Conservation (phyloP, 495 filamentous ascomycete genomes). For the Xylaria grammica region DNA sequence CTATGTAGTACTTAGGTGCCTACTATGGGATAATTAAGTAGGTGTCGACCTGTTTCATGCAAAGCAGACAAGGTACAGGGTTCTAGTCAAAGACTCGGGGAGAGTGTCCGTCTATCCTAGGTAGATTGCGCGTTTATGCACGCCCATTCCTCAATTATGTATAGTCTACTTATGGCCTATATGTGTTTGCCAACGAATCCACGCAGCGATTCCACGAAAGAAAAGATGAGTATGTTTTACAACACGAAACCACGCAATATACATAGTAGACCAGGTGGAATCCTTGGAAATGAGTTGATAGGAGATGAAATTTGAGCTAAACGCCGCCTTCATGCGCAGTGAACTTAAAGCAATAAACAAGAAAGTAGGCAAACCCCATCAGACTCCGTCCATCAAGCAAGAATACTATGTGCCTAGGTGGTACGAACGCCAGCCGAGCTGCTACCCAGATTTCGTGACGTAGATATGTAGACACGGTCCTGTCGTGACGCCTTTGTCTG, state of each 20-base stretch:
- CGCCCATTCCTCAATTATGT: not conserved
- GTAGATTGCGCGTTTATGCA: slow-evolving; percentile 13
- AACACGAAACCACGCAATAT: not conserved
- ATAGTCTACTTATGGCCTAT: not conserved
- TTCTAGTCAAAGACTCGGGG: no score
- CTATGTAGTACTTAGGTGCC: no score
- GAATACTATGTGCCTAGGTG: slow-evolving; percentile 8
- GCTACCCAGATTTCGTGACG: not conserved
- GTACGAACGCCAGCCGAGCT: slow-evolving; percentile 8
- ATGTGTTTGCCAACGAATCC: not conserved
- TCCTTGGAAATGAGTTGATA: not conserved
- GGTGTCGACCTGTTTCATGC: slow-evolving; percentile 6
- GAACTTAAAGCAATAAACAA: slow-evolving; percentile 11
- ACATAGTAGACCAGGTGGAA: no score
- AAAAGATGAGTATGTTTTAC: not conserved
- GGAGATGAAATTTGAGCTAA: slow-evolving; percentile 16
- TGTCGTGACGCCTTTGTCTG: slow-evolving; percentile 9
- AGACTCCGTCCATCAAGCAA: slow-evolving; percentile 7
- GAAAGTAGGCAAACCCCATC: not conserved
- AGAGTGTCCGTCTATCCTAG: no score
- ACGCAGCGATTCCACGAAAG: not conserved
- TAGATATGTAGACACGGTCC: not conserved
- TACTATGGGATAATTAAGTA: no score
- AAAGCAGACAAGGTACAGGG: not conserved
- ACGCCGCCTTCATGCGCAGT: slow-evolving; percentile 22